These are phyloP conservation scores for Blastocystis sp. DNA, from an alignment of 352 stramenopile species.

Conservation along the genomic window DNA sequence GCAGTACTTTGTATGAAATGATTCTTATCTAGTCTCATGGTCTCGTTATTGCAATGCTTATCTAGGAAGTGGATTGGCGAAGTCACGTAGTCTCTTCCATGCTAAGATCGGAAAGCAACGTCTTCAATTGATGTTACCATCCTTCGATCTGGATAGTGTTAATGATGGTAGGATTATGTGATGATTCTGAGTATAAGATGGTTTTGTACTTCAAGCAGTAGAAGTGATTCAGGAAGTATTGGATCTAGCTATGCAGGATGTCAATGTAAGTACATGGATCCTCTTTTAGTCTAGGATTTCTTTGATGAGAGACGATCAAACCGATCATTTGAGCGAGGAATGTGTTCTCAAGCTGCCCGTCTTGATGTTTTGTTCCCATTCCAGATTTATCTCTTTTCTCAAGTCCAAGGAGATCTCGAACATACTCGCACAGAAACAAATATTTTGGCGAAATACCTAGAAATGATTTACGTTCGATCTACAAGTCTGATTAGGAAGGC, in stretches of 20 bases:
- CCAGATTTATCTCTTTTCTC: constrained; percentile 61
- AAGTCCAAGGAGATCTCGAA: constrained; percentile 59
- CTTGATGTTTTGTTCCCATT: constrained; percentile 60
- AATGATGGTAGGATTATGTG: not conserved
- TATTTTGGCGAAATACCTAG: constrained; percentile 28
- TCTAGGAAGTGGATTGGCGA: constrained; percentile 35
- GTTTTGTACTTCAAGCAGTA: not conserved
- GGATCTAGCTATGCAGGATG: constrained; percentile 35
- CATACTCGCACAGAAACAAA: constrained; percentile 36
- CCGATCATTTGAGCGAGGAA: not conserved
- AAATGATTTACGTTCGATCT: constrained; percentile 1
- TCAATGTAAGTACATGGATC: not conserved
- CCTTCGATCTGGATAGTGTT: not conserved
- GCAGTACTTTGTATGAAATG: not conserved
- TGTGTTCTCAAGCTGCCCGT: constrained; percentile 21
- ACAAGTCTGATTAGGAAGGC: constrained; percentile 22
- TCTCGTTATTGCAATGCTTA: constrained; percentile 31
- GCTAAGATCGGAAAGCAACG: constrained; percentile 20
- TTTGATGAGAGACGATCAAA: not conserved
- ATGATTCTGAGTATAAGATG: not conserved
- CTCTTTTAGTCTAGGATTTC: constrained; percentile 28
- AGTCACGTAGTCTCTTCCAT: constrained; percentile 52
- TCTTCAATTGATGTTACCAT: constrained; percentile 36
- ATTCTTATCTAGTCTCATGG: constrained; percentile 24
- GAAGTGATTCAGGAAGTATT: constrained; percentile 54